Evolutionary conservation across 1,284 basidiomycete species (phyloP).

Genomic region (Trametes pubescens): DNA sequence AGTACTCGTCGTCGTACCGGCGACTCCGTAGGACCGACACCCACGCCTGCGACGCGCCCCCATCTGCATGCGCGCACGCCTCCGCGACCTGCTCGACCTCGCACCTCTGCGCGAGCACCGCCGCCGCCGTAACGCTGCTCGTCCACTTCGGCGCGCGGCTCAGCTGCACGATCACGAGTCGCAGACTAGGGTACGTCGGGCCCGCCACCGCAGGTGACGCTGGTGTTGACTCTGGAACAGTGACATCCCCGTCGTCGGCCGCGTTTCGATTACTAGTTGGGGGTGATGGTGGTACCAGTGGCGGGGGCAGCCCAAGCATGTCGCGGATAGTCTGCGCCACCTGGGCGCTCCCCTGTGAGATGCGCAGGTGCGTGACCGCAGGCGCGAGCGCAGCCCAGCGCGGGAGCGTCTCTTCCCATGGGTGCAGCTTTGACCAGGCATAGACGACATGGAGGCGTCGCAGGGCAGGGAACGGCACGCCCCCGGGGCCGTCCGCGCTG

Average conservation of each 20-base stretch:
- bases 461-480: constrained; percentile 27
- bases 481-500: not conserved
- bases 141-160: constrained; percentile 17
- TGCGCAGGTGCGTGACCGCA: constrained; percentile 24
- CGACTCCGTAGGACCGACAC: constrained; percentile 18
- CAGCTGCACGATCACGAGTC: constrained; percentile 27
- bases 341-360: constrained; percentile 26
- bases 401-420: constrained; percentile 31
- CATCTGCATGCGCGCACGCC: constrained; percentile 6
- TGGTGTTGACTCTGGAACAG: not conserved
- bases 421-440: constrained; percentile 27
- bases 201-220: not conserved
- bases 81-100: constrained; percentile 23
- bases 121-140: constrained; percentile 2
- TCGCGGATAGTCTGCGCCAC: constrained; percentile 19
- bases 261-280: not conserved
- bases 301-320: constrained; percentile 23
- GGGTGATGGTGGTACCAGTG: not conserved
- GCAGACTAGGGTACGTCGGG: constrained; percentile 16
- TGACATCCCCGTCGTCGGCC: not conserved
- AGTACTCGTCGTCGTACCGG: constrained; percentile 22
- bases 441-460: constrained; percentile 29
- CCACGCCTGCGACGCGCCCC: constrained; percentile 3
- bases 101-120: constrained; percentile 4
- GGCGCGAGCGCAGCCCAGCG: constrained; percentile 28